Evolutionary conservation across 2,329 filamentous ascomycete genomes (phyloP).

Genomic region (Didymella lethalis): DNA sequence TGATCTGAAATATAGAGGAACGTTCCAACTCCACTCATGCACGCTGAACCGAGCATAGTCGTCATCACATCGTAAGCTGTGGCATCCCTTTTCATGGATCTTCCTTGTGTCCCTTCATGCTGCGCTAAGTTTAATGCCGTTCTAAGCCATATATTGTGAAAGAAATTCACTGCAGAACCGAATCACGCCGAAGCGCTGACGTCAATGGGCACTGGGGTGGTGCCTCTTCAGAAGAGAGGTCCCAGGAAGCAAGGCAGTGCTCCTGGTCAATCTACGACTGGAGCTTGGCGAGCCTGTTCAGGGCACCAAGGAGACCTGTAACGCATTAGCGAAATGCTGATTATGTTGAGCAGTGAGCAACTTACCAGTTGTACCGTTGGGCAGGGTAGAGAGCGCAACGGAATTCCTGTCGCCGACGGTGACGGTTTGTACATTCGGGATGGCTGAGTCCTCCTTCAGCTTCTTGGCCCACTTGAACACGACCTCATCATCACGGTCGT

Average conservation of each 20-base stretch:
- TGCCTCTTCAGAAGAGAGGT: not conserved
- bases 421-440: conserved; percentile 77
- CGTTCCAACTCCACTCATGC: conserved; percentile 15
- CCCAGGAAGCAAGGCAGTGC: not conserved
- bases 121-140: conserved; percentile 7
- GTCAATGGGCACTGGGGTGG: conserved; percentile 9
- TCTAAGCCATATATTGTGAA: conserved; percentile 3
- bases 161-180: conserved; percentile 1
- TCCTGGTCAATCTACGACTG: conserved; percentile 16
- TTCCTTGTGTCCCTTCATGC: not conserved
- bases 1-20: conserved; percentile 3
- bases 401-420: conserved; percentile 88
- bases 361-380: conserved; percentile 90
- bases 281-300: conserved; percentile 41
- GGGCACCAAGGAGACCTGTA: conserved; percentile 39
- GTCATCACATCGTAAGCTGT: conserved; percentile 12
- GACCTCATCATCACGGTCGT: conserved; percentile 91
- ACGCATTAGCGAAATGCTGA: conserved; percentile 17
- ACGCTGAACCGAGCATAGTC: conserved; percentile 8
- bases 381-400: conserved; percentile 82
- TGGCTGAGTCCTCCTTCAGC: conserved; percentile 62
- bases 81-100: not conserved
- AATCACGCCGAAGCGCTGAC: conserved; percentile 9
- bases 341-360: conserved; percentile 22
- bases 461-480: conserved; percentile 95